These are phyloP conservation scores for Datisca glomerata DNA, from an alignment of 306 rosid genomes.

Conservation along the genomic window DNA sequence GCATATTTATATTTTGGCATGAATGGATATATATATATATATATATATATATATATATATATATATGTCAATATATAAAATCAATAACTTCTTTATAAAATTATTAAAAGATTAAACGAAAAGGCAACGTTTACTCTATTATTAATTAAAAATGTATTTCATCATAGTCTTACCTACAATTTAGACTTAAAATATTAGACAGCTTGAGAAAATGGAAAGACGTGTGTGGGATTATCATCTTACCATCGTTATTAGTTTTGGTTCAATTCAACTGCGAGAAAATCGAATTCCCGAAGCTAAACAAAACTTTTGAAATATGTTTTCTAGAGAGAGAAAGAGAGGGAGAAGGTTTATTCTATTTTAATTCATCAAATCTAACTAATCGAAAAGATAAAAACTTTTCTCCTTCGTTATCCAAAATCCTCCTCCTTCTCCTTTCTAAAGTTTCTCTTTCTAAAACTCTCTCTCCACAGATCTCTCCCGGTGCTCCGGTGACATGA, in stretches of 20 bases:
- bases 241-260: constrained; percentile 6
- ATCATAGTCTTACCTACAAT: background rate
- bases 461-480: constrained; percentile 44
- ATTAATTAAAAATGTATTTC: background rate
- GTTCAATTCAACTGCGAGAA: constrained; percentile 10
- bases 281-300: constrained; percentile 1
- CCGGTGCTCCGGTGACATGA: constrained; percentile 29
- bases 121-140: no score
- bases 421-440: constrained; percentile 15
- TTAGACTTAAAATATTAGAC: constrained; percentile 1
- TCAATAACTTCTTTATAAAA: no score
- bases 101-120: no score
- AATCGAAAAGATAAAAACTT: constrained; percentile 1
- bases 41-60: no score
- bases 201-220: constrained; percentile 12
- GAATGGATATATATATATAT: background rate
- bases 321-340: constrained; percentile 14
- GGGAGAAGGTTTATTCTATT: constrained; percentile 2
- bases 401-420: constrained; percentile 32
- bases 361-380: background rate
- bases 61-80: no score
- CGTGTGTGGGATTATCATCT: constrained; percentile 20
- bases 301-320: background rate
- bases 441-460: background rate
- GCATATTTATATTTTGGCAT: no score